These are phyloP conservation scores for Gonapodya prolifera DNA, from an alignment of 192 early-diverging fungal genomes.

Conservation along the genomic window DNA sequence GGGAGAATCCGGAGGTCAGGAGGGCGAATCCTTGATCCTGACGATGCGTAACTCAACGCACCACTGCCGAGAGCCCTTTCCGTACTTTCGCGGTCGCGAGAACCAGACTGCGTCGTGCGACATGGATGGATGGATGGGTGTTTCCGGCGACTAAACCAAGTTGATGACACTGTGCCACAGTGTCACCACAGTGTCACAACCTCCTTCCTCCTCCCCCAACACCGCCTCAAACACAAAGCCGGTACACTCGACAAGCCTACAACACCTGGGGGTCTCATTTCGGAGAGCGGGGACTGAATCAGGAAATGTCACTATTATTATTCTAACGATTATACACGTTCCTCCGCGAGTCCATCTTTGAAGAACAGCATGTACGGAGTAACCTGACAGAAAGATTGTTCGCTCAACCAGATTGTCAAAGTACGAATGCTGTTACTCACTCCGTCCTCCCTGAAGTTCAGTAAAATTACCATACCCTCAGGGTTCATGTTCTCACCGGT, in stretches of 20 bases:
- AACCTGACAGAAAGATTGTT: constrained; percentile 13
- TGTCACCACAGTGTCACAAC: too few relatives aligned
- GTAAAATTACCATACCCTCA: constrained; percentile 71
- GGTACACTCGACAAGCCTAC: too few relatives aligned
- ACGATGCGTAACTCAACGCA: constrained; percentile 17
- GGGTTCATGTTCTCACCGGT: constrained; percentile 75
- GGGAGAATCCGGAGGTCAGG: not conserved
- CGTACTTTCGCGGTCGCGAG: constrained; percentile 92
- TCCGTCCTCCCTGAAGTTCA: constrained; percentile 94
- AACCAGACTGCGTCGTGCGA: constrained; percentile 95
- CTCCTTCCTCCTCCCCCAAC: too few relatives aligned
- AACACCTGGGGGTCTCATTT: too few relatives aligned
- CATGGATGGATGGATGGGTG: too few relatives aligned
- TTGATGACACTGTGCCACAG: too few relatives aligned
- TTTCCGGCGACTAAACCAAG: too few relatives aligned
- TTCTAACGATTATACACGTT: too few relatives aligned
- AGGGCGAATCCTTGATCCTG: not conserved
- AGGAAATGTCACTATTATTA: too few relatives aligned
- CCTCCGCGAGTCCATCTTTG: constrained; percentile 73
- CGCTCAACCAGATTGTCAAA: not conserved
- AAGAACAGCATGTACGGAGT: constrained; percentile 87
- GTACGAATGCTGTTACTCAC: too few relatives aligned
- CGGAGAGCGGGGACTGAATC: too few relatives aligned
- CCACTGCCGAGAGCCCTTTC: constrained; percentile 98
- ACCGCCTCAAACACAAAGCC: too few relatives aligned